These are phyloP conservation scores for Candida andamanensis DNA, from an alignment of 805 yeast species.

Conservation along the genomic window DNA sequence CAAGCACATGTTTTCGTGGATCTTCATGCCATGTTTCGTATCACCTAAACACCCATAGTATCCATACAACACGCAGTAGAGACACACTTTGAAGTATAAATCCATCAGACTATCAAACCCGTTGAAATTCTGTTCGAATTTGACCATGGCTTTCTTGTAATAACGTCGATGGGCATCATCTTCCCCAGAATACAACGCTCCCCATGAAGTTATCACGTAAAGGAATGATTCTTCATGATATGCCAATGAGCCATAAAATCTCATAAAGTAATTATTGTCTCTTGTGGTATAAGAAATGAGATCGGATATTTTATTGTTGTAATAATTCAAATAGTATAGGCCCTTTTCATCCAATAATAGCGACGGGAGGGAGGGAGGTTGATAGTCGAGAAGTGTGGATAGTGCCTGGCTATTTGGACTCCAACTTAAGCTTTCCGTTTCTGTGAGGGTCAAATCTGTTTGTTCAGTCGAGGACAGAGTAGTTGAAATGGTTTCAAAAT, in stretches of 20 bases:
- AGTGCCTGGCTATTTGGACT: too few relatives aligned
- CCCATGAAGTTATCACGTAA: conserved; percentile 25
- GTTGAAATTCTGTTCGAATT: conserved; percentile 6
- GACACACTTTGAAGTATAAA: conserved; percentile 8
- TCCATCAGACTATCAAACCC: not conserved
- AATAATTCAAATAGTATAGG: conserved; percentile 14
- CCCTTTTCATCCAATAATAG: conserved; percentile 13
- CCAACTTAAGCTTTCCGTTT: too few relatives aligned
- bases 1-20: conserved; percentile 1
- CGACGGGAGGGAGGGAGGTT: conserved; percentile 5
- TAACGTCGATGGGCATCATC: conserved; percentile 8
- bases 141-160: conserved; percentile 6
- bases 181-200: conserved; percentile 16
- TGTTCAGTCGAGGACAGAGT: too few relatives aligned
- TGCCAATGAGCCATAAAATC: conserved; percentile 17
- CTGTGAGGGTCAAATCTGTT: too few relatives aligned
- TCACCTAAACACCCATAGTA: conserved; percentile 18
- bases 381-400: too few relatives aligned
- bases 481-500: too few relatives aligned
- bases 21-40: conserved; percentile 12
- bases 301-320: conserved; percentile 14
- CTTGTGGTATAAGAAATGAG: conserved; percentile 14
- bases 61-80: conserved; percentile 5
- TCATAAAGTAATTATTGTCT: conserved; percentile 20
- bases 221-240: conserved; percentile 16